A percentile compares a stretch with the other conserved stretches of the same genome.
Conservation (phyloP, 768 basidiomycete genomes). For the Auricularia sp. region DNA sequence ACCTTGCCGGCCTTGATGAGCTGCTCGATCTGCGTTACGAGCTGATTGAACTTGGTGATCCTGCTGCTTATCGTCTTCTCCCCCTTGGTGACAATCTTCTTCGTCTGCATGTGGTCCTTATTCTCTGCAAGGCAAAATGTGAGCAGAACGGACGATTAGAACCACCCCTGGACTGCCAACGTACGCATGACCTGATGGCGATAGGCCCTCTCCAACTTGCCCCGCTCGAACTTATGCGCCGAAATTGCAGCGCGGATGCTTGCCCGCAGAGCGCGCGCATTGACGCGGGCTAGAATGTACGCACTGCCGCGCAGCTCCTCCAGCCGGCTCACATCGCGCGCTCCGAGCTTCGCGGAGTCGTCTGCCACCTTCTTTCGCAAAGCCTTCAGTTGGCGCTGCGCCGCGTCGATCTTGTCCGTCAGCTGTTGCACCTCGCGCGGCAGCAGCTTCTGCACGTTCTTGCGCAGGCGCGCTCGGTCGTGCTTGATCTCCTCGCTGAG, state of each 20-base stretch:
- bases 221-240: constrained; percentile 1
- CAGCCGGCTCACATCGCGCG: background rate
- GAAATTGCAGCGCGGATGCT: background rate
- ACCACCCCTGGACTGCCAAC: background rate
- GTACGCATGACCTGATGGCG: background rate
- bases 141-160: no score
- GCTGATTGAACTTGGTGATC: background rate
- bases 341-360: background rate
- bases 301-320: background rate
- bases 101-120: background rate
- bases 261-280: background rate
- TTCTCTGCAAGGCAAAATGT: background rate
- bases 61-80: background rate
- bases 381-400: no score
- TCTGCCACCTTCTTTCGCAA: background rate
- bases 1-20: background rate
- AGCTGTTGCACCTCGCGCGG: background rate
- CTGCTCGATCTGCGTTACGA: background rate
- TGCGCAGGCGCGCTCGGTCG: background rate
- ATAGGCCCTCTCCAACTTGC: background rate
- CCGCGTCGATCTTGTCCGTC: background rate
- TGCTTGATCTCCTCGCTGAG: background rate
- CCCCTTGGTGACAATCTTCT: background rate
- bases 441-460: background rate
- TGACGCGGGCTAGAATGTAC: background rate